Evolutionary conservation across 1,284 basidiomycete species (phyloP).

Genomic region (Schizopora paradoxa): DNA sequence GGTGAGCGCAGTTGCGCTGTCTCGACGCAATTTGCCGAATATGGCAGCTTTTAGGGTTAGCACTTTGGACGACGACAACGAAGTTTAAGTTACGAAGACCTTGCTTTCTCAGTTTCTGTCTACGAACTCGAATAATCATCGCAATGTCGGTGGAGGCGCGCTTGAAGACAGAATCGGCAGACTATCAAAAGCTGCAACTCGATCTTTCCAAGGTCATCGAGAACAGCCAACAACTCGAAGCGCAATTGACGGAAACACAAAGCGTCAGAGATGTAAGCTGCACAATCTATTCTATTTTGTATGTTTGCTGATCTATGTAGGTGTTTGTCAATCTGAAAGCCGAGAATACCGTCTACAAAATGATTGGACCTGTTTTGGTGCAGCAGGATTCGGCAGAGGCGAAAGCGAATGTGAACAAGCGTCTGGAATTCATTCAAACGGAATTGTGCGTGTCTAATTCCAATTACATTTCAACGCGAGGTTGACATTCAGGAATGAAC

Average conservation of each 20-base stretch:
- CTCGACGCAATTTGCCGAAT: too few species aligned
- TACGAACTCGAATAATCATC: too few species aligned
- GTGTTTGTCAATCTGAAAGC: slow-evolving; percentile 78
- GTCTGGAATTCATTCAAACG: slow-evolving; percentile 83
- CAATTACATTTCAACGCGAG: background rate
- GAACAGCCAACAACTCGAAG: slow-evolving; percentile 77
- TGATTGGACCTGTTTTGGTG: slow-evolving; percentile 87
- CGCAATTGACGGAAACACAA: slow-evolving; percentile 90
- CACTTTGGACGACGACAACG: too few species aligned
- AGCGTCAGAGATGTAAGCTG: slow-evolving; percentile 77
- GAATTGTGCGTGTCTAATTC: slow-evolving; percentile 72
- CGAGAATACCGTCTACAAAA: slow-evolving; percentile 86
- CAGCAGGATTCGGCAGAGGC: slow-evolving; percentile 89
- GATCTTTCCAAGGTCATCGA: slow-evolving; percentile 73
- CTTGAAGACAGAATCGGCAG: slow-evolving; percentile 60
- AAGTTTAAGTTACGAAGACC: too few species aligned
- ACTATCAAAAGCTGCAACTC: slow-evolving; percentile 76
- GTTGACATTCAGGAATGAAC: background rate
- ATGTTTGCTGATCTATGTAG: slow-evolving; percentile 35
- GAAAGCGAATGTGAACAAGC: slow-evolving; percentile 84
- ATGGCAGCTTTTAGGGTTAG: too few species aligned
- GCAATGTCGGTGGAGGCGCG: slow-evolving; percentile 45
- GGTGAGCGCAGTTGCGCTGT: too few species aligned
- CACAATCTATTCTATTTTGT: background rate
- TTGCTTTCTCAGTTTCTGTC: too few species aligned